Percentiles rank a stretch among this genome's conserved stretches.
Conservation (phyloP, 352 stramenopile species). For the Globisporangium megalacanthum region DNA sequence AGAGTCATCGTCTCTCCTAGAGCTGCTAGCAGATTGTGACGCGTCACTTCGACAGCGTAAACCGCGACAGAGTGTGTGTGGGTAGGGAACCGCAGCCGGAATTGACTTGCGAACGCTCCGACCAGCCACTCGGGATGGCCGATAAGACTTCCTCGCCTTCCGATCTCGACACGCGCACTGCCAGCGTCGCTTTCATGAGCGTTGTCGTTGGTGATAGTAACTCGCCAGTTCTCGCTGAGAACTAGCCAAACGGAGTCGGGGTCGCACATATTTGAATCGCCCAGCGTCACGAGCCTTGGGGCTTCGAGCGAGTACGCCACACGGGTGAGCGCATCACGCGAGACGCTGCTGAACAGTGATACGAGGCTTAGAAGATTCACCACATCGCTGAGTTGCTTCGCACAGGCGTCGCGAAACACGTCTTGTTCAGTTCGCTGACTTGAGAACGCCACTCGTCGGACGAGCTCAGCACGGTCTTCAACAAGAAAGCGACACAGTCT, state of each 20-base stretch:
- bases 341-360: constrained; percentile 4
- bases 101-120: not conserved
- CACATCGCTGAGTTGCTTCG: constrained; percentile 7
- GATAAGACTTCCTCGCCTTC: constrained; percentile 1
- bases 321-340: constrained; percentile 10
- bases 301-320: not conserved
- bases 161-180: no score
- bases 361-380: constrained; percentile 5
- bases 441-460: constrained; percentile 24
- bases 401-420: constrained; percentile 13
- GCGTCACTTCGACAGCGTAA: not conserved
- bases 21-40: constrained; percentile 1
- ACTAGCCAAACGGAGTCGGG: not conserved
- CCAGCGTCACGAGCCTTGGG: not conserved
- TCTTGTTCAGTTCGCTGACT: constrained; percentile 14
- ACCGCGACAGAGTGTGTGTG: not conserved
- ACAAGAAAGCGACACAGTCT: constrained; percentile 19
- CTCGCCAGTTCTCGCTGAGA: not conserved
- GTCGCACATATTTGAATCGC: not conserved
- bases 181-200: not conserved
- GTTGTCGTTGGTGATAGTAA: not conserved
- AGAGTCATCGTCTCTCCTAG: constrained; percentile 1
- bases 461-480: constrained; percentile 28
- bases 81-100: no score
- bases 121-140: constrained; percentile 7